Conservation (phyloP, 495 filamentous ascomycete genomes). For the Penicillium mononematosum region DNA sequence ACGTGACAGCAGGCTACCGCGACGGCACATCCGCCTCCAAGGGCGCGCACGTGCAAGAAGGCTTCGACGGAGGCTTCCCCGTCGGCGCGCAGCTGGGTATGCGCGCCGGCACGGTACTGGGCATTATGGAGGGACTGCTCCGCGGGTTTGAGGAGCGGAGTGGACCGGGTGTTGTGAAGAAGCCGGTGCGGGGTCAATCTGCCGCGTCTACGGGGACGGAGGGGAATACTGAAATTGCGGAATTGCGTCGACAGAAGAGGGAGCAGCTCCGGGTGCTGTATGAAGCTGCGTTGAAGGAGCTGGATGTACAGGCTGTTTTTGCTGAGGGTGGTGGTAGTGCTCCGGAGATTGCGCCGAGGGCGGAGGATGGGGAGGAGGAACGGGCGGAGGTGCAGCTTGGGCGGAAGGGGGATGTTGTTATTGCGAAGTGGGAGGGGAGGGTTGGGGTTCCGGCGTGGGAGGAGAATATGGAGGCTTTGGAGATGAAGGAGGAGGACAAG, state of each 20-base stretch:
- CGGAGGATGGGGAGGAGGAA: conserved; percentile 32
- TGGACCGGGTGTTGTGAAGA: conserved; percentile 27
- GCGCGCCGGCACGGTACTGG: conserved; percentile 66
- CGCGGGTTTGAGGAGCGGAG: conserved; percentile 38
- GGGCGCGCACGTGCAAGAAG: conserved; percentile 64
- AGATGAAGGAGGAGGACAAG: conserved; percentile 33
- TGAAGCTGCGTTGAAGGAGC: conserved; percentile 54
- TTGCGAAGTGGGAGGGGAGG: conserved; percentile 52
- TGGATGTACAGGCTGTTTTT: conserved; percentile 64
- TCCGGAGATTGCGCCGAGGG: conserved; percentile 1
- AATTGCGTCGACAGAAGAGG: conserved; percentile 25
- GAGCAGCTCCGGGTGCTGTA: conserved; percentile 45
- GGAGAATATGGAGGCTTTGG: conserved; percentile 45
- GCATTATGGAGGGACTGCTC: conserved; percentile 65
- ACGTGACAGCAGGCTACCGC: conserved; percentile 86
- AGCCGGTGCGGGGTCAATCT: conserved; percentile 20
- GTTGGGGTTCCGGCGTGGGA: conserved; percentile 45
- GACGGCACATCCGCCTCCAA: conserved; percentile 79
- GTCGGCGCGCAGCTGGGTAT: conserved; percentile 77
- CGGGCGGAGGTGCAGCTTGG: conserved; percentile 27
- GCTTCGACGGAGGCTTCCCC: conserved; percentile 85
- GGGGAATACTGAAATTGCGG: conserved; percentile 15
- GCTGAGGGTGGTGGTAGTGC: conserved; percentile 33
- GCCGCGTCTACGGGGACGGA: neutral
- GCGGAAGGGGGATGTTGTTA: conserved; percentile 36